phyloP scores from a whole-genome alignment of 805 yeast genomes.

The Candida fluviatilis region DNA sequence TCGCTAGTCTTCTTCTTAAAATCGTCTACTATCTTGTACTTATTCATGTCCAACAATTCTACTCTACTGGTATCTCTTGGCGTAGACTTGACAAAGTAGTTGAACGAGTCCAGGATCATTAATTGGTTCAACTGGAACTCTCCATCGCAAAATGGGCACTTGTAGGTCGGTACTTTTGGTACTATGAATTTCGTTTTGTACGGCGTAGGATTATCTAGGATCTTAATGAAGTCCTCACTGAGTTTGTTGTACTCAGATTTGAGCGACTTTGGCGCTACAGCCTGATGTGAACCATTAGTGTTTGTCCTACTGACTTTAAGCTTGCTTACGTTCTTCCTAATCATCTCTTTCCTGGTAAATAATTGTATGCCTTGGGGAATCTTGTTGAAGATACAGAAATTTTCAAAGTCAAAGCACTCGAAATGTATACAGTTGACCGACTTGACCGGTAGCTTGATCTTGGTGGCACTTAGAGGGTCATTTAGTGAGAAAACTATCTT shows the following conservation, averaged over 20 bases:
- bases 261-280: no score
- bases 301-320: constrained; percentile 6
- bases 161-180: constrained; percentile 23
- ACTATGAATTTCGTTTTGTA: constrained; percentile 6
- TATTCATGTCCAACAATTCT: constrained; percentile 31
- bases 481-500: constrained; percentile 33
- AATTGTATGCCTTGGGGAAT: constrained; percentile 24
- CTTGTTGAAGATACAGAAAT: constrained; percentile 35
- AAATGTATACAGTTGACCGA: constrained; percentile 34
- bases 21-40: constrained; percentile 28
- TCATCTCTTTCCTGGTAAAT: constrained; percentile 21
- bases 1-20: constrained; percentile 5
- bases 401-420: constrained; percentile 42
- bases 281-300: no score
- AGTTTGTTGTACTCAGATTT: no score
- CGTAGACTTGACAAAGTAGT: constrained; percentile 38
- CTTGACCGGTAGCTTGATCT: constrained; percentile 37
- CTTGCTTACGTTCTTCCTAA: constrained; percentile 19
- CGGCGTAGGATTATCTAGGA: neutral
- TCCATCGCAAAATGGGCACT: constrained; percentile 39
- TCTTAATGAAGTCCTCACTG: neutral
- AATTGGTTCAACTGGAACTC: constrained; percentile 30
- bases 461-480: constrained; percentile 39
- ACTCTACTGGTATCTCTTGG: constrained; percentile 30
- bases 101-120: constrained; percentile 35